Conservation (phyloP, 192 early-diverging fungal species). For the Coemansia sp. region DNA sequence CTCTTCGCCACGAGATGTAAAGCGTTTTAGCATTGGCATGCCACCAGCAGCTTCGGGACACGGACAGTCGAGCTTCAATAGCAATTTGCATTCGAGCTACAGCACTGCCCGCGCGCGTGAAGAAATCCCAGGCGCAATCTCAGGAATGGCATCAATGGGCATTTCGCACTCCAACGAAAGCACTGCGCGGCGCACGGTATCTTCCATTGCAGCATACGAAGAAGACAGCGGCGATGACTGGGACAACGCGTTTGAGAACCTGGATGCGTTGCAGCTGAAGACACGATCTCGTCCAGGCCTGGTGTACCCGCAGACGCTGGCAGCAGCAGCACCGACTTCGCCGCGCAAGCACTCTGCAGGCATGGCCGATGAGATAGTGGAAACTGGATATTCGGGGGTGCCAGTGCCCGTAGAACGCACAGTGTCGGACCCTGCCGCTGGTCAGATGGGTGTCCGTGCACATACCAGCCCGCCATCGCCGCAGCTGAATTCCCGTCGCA, state of each 20-base stretch:
- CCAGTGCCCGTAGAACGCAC: slow-evolving; percentile 29
- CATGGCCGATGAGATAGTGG: slow-evolving; percentile 19
- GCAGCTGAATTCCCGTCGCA: slow-evolving; percentile 17
- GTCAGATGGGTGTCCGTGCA: slow-evolving; percentile 24
- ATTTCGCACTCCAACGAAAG: slow-evolving; percentile 45
- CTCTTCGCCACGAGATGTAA: slow-evolving; percentile 52
- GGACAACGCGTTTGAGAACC: slow-evolving; percentile 54
- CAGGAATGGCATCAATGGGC: slow-evolving; percentile 50
- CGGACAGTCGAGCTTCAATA: slow-evolving; percentile 29
- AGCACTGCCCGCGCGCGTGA: slow-evolving; percentile 39
- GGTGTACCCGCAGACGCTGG: slow-evolving; percentile 45
- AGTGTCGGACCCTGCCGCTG: slow-evolving; percentile 30
- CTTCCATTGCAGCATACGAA: slow-evolving; percentile 52
- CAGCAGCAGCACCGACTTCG: slow-evolving; percentile 22
- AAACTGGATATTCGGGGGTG: slow-evolving; percentile 8
- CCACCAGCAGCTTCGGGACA: slow-evolving; percentile 6
- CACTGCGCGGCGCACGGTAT: slow-evolving; percentile 45
- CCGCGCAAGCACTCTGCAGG: slow-evolving; percentile 48
- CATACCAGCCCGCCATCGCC: slow-evolving; percentile 52
- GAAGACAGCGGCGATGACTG: slow-evolving; percentile 54
- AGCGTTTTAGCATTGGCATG: slow-evolving; percentile 33
- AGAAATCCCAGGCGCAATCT: slow-evolving; percentile 43
- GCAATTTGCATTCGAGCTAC: slow-evolving; percentile 41
- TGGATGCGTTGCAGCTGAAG: slow-evolving; percentile 45
- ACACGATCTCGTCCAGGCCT: slow-evolving; percentile 19